Evolutionary conservation across 140 eudicot species (phyloP), one percentile per base, ranked within the genome.

Genomic region (Ambrosia hybrid): DNA sequence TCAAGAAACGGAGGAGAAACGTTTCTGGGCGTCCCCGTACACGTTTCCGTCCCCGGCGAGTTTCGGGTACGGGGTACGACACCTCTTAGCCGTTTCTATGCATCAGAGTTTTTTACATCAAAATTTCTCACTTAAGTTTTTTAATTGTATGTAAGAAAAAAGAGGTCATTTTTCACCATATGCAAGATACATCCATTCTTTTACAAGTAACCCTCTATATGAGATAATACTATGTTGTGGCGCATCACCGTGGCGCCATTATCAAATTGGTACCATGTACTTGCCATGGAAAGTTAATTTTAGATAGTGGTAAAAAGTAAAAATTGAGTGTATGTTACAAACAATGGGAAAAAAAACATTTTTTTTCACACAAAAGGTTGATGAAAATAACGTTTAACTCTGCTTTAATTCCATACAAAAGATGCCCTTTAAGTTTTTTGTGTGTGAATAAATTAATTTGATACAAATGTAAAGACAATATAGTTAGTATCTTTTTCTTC

Each of bases 141-240:
- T 16, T 16, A 15, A 17, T 56, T 15, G 61, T 1, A 15, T 1
- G 7, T 56, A 56, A 52, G 17, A 52, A 52, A 13, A 52, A 52
- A n/a, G n/a, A n/a, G 58, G 4, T 7, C 5, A 5, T 15, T 56
- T 56, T 56, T 34, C 16, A 4, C 16, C 16, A 15, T 17, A 56
- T 56, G 33, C 34, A 52, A 52, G 9, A 52, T 5, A n/a, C 58
- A 13, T n/a, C n/a, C 58, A 52, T 8, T 53, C 15, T 14, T n/a
- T 53, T 3, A 53, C 59, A 56, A 56, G 36, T 56, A 56, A 56
- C n/a, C n/a, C n/a, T n/a, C n/a, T n/a, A n/a, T n/a, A n/a, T n/a
- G n/a, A n/a, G n/a, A n/a, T n/a, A n/a, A n/a, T n/a, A n/a, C n/a
- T n/a, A n/a, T 56, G 36, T 11, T 56, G 12, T 16, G 33, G 34